Evolutionary conservation across 257 asterid genomes (phyloP).

Genomic region (Salvia hispanica): DNA sequence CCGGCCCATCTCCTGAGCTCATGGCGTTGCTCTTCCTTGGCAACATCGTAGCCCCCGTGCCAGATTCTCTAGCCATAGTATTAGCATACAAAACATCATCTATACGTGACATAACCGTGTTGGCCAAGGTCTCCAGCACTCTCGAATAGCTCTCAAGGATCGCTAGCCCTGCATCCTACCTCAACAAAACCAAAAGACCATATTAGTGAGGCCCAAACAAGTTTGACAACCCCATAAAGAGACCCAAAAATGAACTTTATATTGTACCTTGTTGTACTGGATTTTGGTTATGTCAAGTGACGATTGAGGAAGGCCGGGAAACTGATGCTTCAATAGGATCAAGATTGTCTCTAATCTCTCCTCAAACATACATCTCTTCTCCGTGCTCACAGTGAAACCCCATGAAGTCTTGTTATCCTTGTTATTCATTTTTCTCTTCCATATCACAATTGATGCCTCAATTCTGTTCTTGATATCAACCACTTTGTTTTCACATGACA

Average conservation of each 20-base stretch:
- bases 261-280: conserved; percentile 60
- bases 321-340: conserved; percentile 66
- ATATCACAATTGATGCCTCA: conserved; percentile 86
- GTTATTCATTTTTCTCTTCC: conserved; percentile 75
- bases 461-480: conserved; percentile 85
- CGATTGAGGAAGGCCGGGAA: conserved; percentile 86
- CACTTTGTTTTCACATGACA: conserved; percentile 79
- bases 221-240: neutral
- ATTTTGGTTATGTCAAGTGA: conserved; percentile 86
- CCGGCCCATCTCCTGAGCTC: conserved; percentile 34
- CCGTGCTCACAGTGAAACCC: conserved; percentile 77
- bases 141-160: conserved; percentile 87
- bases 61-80: neutral
- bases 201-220: conserved; percentile 1
- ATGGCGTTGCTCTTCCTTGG: conserved; percentile 20
- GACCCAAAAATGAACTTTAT: neutral
- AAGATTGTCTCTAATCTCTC: conserved; percentile 83
- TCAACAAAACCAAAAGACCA: neutral
- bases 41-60: conserved; percentile 35
- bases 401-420: conserved; percentile 69
- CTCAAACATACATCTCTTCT: conserved; percentile 83
- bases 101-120: conserved; percentile 70
- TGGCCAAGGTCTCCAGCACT: conserved; percentile 84
- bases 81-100: conserved; percentile 79
- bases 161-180: conserved; percentile 73